Evolutionary conservation across 495 filamentous ascomycete species (phyloP), one percentile per base, ranked within the genome.

Genomic region (Rhypophila decipiens): DNA sequence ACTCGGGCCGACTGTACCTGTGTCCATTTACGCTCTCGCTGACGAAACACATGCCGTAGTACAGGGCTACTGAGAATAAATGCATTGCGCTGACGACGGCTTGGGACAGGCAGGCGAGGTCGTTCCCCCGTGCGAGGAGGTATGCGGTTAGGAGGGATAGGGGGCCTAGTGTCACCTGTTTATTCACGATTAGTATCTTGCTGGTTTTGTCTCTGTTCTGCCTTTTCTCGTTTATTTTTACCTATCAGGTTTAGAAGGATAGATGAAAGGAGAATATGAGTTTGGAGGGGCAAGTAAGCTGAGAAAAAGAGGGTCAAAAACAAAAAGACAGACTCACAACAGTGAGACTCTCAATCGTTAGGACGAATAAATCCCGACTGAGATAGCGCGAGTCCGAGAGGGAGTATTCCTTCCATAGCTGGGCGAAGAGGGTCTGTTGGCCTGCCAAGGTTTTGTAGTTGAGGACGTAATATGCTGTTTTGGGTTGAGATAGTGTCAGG

Each of bases 371-470:
- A 56, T 95, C 84, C 8, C 78, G 78, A 4, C 81, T 87, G 59
- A 94, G 69, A 53, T 94, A 94, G 29, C 88, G 78, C 23, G 86
- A 90, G 64, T 94, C 88, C 15, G 86, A 88, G 31, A 85, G 72
- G 5, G 86, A 76, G 70, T 94, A 94, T 59, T 94, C 88, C 57
- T 93, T 94, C 88, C 88, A 94, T 29, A 93, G 65, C 65, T 93
- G 87, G 1, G 84, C 84, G 35, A 89, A 80, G 1, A 90, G 56
- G 22, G 55, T 51, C 39, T 75, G 67, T 1, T 61, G 68, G 1
- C 60, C 58, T 1, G 68, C 55, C 29, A 75, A 18, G 13, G 58
- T 53, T 4, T 68, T 64, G 67, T 84, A 82, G 60, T 88, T 80
- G 49, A 77, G 59, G 55, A 84, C 77, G 54, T 84, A 91, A 63